Conservation (phyloP, 495 filamentous ascomycete genomes). For the Umbilicaria muhlenbergii region DNA sequence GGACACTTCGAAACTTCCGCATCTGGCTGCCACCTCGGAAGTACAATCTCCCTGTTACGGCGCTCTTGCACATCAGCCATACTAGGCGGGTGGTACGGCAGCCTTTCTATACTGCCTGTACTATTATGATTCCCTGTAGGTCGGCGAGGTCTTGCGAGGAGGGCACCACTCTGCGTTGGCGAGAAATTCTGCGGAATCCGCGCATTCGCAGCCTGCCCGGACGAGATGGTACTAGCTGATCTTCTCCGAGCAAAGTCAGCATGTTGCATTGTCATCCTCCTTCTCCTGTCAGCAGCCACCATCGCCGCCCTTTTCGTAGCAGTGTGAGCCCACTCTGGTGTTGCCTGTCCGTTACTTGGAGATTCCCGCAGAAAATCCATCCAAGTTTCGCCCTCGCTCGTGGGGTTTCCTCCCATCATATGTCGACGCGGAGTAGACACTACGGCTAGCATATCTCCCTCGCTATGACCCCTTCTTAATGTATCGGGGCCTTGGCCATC, state of each 20-base stretch:
- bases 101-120: constrained; percentile 2
- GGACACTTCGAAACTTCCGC: constrained; percentile 61
- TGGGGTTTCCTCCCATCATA: no score
- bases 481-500: not conserved
- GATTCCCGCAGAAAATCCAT: constrained; percentile 6
- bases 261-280: constrained; percentile 8
- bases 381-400: constrained; percentile 8
- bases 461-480: constrained; percentile 13
- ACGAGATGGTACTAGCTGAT: constrained; percentile 6
- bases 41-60: constrained; percentile 15
- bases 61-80: constrained; percentile 1
- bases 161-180: not conserved
- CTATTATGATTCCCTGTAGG: constrained; percentile 1
- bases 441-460: constrained; percentile 7
- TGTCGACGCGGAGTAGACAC: no score
- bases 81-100: constrained; percentile 8
- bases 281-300: constrained; percentile 11
- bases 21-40: constrained; percentile 81
- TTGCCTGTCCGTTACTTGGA: not conserved
- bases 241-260: constrained; percentile 6
- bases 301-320: constrained; percentile 10
- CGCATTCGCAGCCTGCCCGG: not conserved
- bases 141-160: not conserved
- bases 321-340: constrained; percentile 1
- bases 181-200: constrained; percentile 2